Evolutionary conservation across 1,284 basidiomycete species (phyloP), one percentile per base, ranked within the genome.

Genomic region (Leccinum griseonigrum): DNA sequence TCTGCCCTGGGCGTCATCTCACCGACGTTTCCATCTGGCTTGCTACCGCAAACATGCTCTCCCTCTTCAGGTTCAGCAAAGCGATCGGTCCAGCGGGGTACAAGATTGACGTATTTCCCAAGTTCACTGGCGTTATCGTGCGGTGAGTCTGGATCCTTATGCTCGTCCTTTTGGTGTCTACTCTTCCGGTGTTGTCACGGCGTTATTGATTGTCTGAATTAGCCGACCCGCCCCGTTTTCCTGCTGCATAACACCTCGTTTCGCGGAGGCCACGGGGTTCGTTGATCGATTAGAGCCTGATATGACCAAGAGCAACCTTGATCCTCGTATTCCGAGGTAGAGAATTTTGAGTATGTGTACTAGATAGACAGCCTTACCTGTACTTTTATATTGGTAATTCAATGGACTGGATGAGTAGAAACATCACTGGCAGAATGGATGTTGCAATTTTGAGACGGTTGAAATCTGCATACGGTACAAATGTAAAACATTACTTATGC

Each of bases 1-100:
- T 61, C 1, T 73, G 71, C 36, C 65, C 74, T n/a, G 70, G 72
- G 16, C 66, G 63, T 5, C 51, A 63, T 43, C 60, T 70, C 29
- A 68, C 71, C 29, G 40, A 51, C 8, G 31, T 63, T 5, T 64
- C 64, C 11, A 53, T 32, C 16, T 71, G 69, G 69, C 63, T 73
- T 10, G 69, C 60, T 13, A 59, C 56, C 6, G 61, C 54, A 16
- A 52, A 14, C 31, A 63, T 73, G 61, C 58, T 71, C 1, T 55
- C 60, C 13, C 29, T 62, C 50, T 71, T 73, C 56, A 67, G 36
- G 22, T 70, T 71, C 9, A 57, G 61, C 58, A 71, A 63, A 46
- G 63, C 67, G 50, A 63, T 64, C 29, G 69, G 65, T 28, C 62
- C 60, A 32, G 71, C 66, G 1, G 70, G 72, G 36, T 70, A 71